phyloP scores from a whole-genome alignment of 176 grass and related monocot species.

The Musa troglodytarum region DNA sequence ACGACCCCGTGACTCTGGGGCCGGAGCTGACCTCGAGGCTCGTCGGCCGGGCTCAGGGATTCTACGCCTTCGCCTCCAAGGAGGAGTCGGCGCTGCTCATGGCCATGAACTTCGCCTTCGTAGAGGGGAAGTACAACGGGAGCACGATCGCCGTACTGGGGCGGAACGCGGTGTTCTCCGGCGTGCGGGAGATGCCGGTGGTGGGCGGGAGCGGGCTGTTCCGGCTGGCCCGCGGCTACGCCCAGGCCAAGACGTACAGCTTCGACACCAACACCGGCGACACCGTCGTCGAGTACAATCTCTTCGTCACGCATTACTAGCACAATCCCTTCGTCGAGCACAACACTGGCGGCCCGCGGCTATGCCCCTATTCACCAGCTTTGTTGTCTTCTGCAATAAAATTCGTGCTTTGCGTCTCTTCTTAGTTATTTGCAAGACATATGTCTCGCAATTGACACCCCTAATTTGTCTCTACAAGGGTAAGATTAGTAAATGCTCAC shows the following conservation, averaged over 20 bases:
- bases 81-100: slow-evolving; percentile 33
- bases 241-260: slow-evolving; percentile 32
- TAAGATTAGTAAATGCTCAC: too few species aligned
- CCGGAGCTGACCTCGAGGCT: slow-evolving; percentile 12
- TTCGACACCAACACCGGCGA: neutral
- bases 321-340: too few species aligned
- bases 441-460: too few species aligned
- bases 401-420: too few species aligned
- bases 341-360: too few species aligned
- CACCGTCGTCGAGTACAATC: slow-evolving; percentile 59
- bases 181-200: slow-evolving; percentile 60
- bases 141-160: slow-evolving; percentile 51
- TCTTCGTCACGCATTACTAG: slow-evolving; percentile 30
- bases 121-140: slow-evolving; percentile 53
- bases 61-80: slow-evolving; percentile 42
- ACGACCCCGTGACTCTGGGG: slow-evolving; percentile 51
- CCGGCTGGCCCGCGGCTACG: slow-evolving; percentile 43
- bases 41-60: slow-evolving; percentile 62
- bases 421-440: too few species aligned
- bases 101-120: slow-evolving; percentile 72
- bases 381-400: too few species aligned
- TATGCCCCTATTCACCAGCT: too few species aligned
- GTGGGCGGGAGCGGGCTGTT: slow-evolving; percentile 63
- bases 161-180: slow-evolving; percentile 34
- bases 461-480: too few species aligned